Evolutionary conservation across 108 stramenopile genomes (phyloP).

Genomic region (Fragilariopsis cylindrus): DNA sequence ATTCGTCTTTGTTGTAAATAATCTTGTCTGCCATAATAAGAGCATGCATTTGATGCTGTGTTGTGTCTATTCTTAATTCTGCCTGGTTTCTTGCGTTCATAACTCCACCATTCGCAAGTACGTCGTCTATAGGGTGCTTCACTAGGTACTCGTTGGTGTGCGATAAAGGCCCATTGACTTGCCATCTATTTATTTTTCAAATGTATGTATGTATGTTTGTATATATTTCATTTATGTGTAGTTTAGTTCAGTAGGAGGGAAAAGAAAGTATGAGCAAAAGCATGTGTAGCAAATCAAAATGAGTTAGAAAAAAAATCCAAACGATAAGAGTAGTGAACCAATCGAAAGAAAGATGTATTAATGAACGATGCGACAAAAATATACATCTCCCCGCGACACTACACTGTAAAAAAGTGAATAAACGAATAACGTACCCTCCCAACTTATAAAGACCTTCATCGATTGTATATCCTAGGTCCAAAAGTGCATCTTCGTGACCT

Average conservation of each 20-base stretch:
- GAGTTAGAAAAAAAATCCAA: too few relatives aligned
- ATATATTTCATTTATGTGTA: too few relatives aligned
- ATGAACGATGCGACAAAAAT: too few relatives aligned
- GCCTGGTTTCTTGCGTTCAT: constrained; percentile 22
- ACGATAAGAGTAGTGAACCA: too few relatives aligned
- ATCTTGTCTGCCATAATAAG: constrained; percentile 21
- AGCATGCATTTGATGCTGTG: constrained; percentile 38
- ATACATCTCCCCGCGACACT: too few relatives aligned
- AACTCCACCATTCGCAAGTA: constrained; percentile 26
- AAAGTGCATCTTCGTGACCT: neutral
- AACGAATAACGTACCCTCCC: neutral
- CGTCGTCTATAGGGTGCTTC: constrained; percentile 14
- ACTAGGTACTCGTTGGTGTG: constrained; percentile 22
- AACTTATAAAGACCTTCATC: constrained; percentile 30
- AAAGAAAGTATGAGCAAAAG: too few relatives aligned
- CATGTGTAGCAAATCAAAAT: too few relatives aligned
- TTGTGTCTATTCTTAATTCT: constrained; percentile 25
- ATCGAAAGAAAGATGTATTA: neutral
- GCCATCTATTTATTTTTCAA: constrained; percentile 5
- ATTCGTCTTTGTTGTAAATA: constrained; percentile 9
- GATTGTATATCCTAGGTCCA: constrained; percentile 9
- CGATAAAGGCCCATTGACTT: constrained; percentile 30
- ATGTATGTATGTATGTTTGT: too few relatives aligned
- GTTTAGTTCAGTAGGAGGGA: too few relatives aligned
- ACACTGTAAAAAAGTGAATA: too few relatives aligned